Conservation (phyloP, 179 eudicot species). For the Pouteria campechiana region DNA sequence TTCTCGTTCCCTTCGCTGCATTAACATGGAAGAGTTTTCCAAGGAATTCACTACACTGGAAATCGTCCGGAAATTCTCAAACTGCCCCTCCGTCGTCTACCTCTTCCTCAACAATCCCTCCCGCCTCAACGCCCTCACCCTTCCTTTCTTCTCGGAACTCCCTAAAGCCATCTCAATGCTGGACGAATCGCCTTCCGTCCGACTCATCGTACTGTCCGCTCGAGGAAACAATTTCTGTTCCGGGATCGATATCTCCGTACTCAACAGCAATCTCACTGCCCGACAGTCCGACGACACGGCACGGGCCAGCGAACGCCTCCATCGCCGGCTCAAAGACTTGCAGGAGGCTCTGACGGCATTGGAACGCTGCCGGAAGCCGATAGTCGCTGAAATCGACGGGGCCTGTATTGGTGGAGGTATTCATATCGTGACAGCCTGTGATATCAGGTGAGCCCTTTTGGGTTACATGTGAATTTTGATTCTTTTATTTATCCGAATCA, state of each 20-base stretch:
- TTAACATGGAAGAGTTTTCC: too few species aligned
- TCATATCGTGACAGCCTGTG: slow-evolving; percentile 80
- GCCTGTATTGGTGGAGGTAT: slow-evolving; percentile 81
- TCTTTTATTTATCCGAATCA: too few species aligned
- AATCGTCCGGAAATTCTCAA: slow-evolving; percentile 18
- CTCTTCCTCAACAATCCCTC: slow-evolving; percentile 54
- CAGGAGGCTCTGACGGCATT: slow-evolving; percentile 63
- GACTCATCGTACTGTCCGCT: slow-evolving; percentile 55
- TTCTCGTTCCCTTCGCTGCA: too few species aligned
- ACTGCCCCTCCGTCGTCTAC: slow-evolving; percentile 34
- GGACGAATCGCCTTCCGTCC: slow-evolving; percentile 50
- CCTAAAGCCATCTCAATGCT: slow-evolving; percentile 62
- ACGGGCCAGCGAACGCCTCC: slow-evolving; percentile 40
- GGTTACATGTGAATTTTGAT: too few species aligned
- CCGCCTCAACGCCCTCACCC: slow-evolving; percentile 52
- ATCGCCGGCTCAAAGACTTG: slow-evolving; percentile 41
- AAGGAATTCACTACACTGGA: slow-evolving; percentile 46
- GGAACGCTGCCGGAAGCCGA: slow-evolving; percentile 85
- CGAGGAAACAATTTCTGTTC: slow-evolving; percentile 71
- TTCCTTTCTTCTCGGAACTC: slow-evolving; percentile 64
- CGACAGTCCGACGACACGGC: slow-evolving; percentile 29
- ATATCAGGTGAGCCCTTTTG: too few species aligned
- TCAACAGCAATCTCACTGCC: slow-evolving; percentile 4
- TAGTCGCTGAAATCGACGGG: slow-evolving; percentile 58
- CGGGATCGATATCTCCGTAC: slow-evolving; percentile 64